Evolutionary conservation across 345 rosid species (phyloP).

Genomic region (Corchorus olitorius): DNA sequence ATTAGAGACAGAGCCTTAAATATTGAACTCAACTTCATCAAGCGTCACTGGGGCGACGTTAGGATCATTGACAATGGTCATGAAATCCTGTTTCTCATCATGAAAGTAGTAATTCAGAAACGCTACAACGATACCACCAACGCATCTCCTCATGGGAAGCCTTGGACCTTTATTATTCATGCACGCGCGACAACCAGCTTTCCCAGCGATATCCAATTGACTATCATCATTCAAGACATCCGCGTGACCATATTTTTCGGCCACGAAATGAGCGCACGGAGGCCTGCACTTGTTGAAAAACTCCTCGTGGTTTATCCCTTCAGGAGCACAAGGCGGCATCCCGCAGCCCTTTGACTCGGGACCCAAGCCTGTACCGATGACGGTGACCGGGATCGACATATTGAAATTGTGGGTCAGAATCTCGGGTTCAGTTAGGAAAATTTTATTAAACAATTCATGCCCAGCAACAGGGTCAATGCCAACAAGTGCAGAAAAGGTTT

Average conservation of each 20-base stretch:
- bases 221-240: constrained; percentile 39
- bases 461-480: constrained; percentile 49
- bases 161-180: constrained; percentile 21
- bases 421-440: constrained; percentile 16
- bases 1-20: too few species aligned
- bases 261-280: constrained; percentile 37
- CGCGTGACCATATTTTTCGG: constrained; percentile 44
- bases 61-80: constrained; percentile 26
- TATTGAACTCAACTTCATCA: too few species aligned
- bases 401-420: constrained; percentile 33
- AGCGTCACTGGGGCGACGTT: constrained; percentile 24
- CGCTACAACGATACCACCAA: constrained; percentile 44
- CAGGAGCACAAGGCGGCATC: constrained; percentile 34
- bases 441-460: background rate
- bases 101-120: constrained; percentile 31
- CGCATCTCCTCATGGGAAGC: constrained; percentile 36
- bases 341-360: background rate
- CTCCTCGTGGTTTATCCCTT: constrained; percentile 32
- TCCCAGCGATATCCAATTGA: constrained; percentile 5
- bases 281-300: constrained; percentile 37
- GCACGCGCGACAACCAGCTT: background rate
- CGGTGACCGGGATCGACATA: constrained; percentile 29
- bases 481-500: constrained; percentile 23
- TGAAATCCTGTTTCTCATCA: constrained; percentile 21
- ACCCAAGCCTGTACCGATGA: constrained; percentile 41